phyloP scores from a whole-genome alignment of 176 grass and related monocot species.

The Carex littledalei region DNA sequence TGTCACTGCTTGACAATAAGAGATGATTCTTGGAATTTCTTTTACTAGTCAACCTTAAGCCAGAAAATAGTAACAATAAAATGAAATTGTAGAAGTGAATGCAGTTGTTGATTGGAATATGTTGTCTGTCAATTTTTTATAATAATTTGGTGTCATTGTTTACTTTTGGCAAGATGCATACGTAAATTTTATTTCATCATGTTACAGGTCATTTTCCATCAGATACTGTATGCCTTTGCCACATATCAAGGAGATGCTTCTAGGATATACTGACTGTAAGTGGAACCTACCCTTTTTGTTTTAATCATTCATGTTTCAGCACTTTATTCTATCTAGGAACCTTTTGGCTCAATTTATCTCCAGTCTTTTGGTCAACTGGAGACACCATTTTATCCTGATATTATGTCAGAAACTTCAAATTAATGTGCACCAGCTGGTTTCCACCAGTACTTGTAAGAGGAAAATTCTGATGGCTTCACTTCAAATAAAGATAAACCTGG shows the following conservation, averaged over 20 bases:
- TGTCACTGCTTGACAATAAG: not conserved
- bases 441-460: not conserved
- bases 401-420: not conserved
- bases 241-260: not conserved
- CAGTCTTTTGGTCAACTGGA: not conserved
- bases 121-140: not conserved
- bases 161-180: not conserved
- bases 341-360: not conserved
- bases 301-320: not conserved
- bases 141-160: not conserved
- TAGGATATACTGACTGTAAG: not conserved
- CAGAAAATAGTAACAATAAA: not conserved
- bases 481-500: not conserved
- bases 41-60: not conserved
- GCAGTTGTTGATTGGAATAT: not conserved
- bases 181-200: no score
- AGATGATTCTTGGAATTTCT: not conserved
- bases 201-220: not conserved
- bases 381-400: not conserved
- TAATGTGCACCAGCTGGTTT: not conserved
- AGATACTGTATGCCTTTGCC: conserved; percentile 8
- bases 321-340: not conserved
- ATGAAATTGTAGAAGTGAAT: not conserved
- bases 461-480: not conserved
- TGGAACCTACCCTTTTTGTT: not conserved